Percentiles rank a stretch among this genome's conserved stretches.
Conservation (phyloP, 805 yeast genomes). For the Yamadazyma sp. region DNA sequence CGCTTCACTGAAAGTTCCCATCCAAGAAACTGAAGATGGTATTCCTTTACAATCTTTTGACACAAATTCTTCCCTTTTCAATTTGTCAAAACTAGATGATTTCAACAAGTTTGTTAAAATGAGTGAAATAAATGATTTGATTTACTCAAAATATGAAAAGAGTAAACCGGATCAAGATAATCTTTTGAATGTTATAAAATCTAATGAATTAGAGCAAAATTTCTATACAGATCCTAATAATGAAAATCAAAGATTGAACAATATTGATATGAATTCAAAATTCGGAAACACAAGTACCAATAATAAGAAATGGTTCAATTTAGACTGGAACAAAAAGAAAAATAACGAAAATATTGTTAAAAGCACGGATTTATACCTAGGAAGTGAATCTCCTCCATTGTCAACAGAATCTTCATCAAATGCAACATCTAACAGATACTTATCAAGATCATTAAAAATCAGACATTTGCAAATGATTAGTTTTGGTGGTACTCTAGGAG, state of each 20-base stretch:
- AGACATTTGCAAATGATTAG: constrained; percentile 78
- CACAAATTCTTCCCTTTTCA: constrained; percentile 23
- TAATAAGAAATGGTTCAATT: constrained; percentile 15
- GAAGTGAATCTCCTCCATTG: constrained; percentile 4
- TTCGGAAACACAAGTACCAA: constrained; percentile 1
- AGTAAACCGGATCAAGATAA: constrained; percentile 16
- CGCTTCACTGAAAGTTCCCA: too few relatives aligned
- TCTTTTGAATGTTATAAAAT: constrained; percentile 22
- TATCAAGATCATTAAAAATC: constrained; percentile 59
- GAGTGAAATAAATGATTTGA: constrained; percentile 32
- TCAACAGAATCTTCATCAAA: constrained; percentile 7
- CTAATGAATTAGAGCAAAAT: constrained; percentile 23
- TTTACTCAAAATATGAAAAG: constrained; percentile 19
- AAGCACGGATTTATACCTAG: constrained; percentile 7
- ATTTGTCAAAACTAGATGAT: constrained; percentile 32
- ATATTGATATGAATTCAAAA: constrained; percentile 4
- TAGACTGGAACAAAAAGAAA: constrained; percentile 10
- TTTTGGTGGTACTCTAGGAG: constrained; percentile 76
- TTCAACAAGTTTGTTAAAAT: constrained; percentile 30
- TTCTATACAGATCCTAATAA: constrained; percentile 20
- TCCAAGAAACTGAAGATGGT: constrained; percentile 11
- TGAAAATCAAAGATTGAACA: neutral
- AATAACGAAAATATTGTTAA: constrained; percentile 5
- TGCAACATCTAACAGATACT: constrained; percentile 11
- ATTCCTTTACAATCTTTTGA: constrained; percentile 15